phyloP scores from a whole-genome alignment of 306 rosid genomes.

The Cotoneaster glaucophyllus region DNA sequence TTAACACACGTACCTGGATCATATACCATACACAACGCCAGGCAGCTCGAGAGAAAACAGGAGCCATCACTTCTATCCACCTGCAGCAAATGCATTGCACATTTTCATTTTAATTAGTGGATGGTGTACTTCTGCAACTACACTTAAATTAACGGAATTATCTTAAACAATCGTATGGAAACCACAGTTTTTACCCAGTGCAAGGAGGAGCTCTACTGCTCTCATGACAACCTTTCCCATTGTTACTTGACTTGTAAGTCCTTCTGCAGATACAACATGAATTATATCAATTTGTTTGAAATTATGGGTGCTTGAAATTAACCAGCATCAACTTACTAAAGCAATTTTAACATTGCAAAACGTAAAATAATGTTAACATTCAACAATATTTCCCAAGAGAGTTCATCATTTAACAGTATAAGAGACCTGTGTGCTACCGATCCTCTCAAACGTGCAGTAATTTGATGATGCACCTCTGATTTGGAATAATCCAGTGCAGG shows the following conservation, averaged over 20 bases:
- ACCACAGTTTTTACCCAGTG: conserved; percentile 56
- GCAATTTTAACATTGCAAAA: neutral
- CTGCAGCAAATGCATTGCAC: conserved; percentile 34
- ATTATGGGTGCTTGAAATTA: neutral
- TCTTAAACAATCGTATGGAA: neutral
- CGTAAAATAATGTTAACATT: neutral
- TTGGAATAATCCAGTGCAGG: conserved; percentile 71
- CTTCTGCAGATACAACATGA: conserved; percentile 49
- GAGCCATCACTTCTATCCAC: conserved; percentile 99
- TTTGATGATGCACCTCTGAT: conserved; percentile 88
- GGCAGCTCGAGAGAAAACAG: conserved; percentile 79
- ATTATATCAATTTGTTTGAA: neutral
- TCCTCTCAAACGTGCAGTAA: conserved; percentile 67
- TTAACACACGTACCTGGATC: conserved; percentile 61
- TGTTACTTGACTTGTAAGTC: conserved; percentile 41
- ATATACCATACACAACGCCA: conserved; percentile 96
- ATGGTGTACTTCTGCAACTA: neutral
- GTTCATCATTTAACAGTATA: neutral
- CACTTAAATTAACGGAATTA: neutral
- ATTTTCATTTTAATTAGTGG: conserved; percentile 5
- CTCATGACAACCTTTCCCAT: conserved; percentile 55
- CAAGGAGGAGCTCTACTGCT: conserved; percentile 85
- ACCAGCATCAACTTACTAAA: neutral
- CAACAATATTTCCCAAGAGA: neutral
- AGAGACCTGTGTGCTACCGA: conserved; percentile 70